Base-by-base conservation (phyloP, 2,329 filamentous ascomycete genomes). In the Penicillium digitatum region DNA sequence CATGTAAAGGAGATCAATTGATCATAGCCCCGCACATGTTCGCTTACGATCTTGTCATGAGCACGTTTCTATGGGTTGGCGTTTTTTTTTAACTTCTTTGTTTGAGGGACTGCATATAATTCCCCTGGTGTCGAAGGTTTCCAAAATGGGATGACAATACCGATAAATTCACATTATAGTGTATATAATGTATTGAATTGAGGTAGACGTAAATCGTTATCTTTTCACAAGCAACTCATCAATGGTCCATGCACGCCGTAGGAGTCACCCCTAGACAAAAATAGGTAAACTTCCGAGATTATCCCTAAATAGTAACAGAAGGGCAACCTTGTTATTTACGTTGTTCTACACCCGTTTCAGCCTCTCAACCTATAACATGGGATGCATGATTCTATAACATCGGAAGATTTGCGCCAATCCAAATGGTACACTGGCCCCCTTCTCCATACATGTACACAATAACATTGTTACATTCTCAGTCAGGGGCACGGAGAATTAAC, bases 11-110 rank as follows among this genome's bases (percentile, higher is more conserved):
- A 44, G 44, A 7, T 31, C 26, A 44, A 44, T 43, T 35, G 39
- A 44, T 43, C 27, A 8, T 46, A 48, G 42, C 53, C 54, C 54
- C 52, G 60, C 63, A 60, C 61, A 62, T 64, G 55, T 50, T 55
- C 51, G 59, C 55, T 57, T 62, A 64, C 58, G 62, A 64, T 56
- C 49, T 61, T 55, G 57, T 61, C 61, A 64, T 59, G 62, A 64
- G 61, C 57, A 64, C 62, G 57, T 62, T 56, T 54, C 61, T 60
- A 63, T 64, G 54, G 57, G 52, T 56, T 61, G 64, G 64, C 65
- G 63, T 65, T 62, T 49, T 56, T 48, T 47, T 48, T 52, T 62
- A 47, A 22, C 56, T 57, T 46, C 56, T 53, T 63, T 54, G 37
- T 60, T 58, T 53, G 20, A 35, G 42, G 43, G 39, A 42, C 48